These are phyloP conservation scores for Didymella pinodella DNA, from an alignment of 2,329 filamentous ascomycete genomes.

Conservation along the genomic window DNA sequence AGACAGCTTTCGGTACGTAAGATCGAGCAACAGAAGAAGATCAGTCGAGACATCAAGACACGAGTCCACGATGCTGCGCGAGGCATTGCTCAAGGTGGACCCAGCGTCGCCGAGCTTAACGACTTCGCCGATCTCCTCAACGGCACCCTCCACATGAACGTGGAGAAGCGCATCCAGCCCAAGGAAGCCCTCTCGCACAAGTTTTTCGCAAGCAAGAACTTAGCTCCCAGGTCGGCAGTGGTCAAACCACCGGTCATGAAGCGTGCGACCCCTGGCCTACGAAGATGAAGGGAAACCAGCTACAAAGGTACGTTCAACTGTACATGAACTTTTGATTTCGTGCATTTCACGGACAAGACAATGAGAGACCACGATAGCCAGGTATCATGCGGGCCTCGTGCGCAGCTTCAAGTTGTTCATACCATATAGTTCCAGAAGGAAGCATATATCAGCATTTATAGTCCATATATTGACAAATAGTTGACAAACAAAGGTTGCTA, in stretches of 20 bases:
- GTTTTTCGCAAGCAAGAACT: conserved; percentile 70
- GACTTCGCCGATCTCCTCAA: conserved; percentile 88
- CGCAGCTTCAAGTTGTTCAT: neutral
- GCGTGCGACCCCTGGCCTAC: conserved; percentile 26
- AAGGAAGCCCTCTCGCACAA: conserved; percentile 86
- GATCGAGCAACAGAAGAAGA: conserved; percentile 70
- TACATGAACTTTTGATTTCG: neutral
- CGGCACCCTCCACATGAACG: conserved; percentile 86
- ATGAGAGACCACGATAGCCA: neutral
- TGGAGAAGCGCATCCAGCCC: conserved; percentile 89
- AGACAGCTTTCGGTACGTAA: conserved; percentile 70
- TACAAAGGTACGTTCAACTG: too few relatives aligned
- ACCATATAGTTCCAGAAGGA: neutral
- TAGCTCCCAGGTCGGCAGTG: conserved; percentile 34
- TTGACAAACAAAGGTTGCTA: neutral
- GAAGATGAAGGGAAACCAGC: conserved; percentile 21
- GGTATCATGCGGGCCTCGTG: neutral
- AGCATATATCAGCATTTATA: neutral
- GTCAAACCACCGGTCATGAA: conserved; percentile 40
- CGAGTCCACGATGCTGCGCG: conserved; percentile 75
- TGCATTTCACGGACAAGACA: neutral
- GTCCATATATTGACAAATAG: neutral
- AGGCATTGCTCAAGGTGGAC: conserved; percentile 70
- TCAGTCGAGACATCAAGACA: conserved; percentile 73
- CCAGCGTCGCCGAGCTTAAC: conserved; percentile 77